Evolutionary conservation across 1,284 basidiomycete genomes (phyloP), one percentile per base, ranked within the genome.

Genomic region (Apiotrichum porosum): DNA sequence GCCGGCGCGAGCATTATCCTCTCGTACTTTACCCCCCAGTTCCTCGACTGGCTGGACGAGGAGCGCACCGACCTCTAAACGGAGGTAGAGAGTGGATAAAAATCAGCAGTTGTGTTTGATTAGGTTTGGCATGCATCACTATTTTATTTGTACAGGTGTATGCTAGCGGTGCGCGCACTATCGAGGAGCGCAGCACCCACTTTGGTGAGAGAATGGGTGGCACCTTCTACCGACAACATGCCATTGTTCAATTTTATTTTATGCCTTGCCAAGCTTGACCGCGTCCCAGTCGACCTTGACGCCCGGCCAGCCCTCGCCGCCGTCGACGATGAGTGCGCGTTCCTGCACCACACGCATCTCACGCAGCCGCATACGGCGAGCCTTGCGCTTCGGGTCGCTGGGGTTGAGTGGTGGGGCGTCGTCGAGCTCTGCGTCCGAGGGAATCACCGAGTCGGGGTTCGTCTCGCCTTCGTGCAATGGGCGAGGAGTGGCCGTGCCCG

Each of bases 11-110:
- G 86, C 3, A 76, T 97, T 54, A 88, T 98, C 57, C 70, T 97
- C 50, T 85, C 83, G 1, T 98, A 98, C 76, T 97, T 97, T 65
- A 97, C 94, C 0, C 94, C 94, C 2, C 84, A 95, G 35, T 92
- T 97, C 74, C 77, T 97, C 51, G 86, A 93, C 49, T 94, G 92
- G 91, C 69, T 95, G 47, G 82, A 83, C 52, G 72, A 74, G 60
- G 32, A 31, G 9, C 31, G 41, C n/a, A 24, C 14, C 3, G 30
- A 42, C 26, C 26, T 28, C 8, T 28, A 28, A 12, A 12, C 12
- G 26, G 26, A 28, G 26, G 26, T 28, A 32, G 32, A 42, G 31
- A 18, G 14, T 14, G 37, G 15, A 28, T 2, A 24, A 18, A 19
- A 19, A 21, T 4, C 8, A 15, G 23, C 4, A 21, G 38, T 30